Evolutionary conservation across 345 rosid species (phyloP).

Genomic region (Mallotus nudiflorus): DNA sequence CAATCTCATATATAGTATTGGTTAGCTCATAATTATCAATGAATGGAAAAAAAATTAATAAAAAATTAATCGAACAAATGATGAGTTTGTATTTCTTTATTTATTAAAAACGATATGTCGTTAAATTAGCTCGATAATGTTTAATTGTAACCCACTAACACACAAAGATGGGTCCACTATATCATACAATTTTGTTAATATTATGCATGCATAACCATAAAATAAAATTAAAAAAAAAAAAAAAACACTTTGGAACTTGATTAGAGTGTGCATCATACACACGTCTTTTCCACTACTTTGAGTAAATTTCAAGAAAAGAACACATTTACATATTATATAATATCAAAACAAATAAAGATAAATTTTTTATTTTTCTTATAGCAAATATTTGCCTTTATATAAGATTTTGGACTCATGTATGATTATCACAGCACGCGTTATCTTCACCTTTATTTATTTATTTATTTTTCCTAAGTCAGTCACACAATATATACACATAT

Average conservation of each 20-base stretch:
- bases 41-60: too few relatives aligned
- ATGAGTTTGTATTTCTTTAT: too few relatives aligned
- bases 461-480: slow-evolving; percentile 3
- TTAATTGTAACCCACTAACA: not conserved
- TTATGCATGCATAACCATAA: slow-evolving; percentile 15
- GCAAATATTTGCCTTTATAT: not conserved
- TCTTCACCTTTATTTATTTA: slow-evolving; percentile 6
- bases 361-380: not conserved
- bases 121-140: too few relatives aligned
- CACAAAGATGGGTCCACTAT: not conserved
- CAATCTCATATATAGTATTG: too few relatives aligned
- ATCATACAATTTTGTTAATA: not conserved
- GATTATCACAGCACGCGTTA: slow-evolving; percentile 31
- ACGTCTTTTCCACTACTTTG: slow-evolving; percentile 3
- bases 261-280: slow-evolving; percentile 1
- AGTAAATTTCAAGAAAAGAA: slow-evolving; percentile 22
- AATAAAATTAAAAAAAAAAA: not conserved
- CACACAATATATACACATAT: too few relatives aligned
- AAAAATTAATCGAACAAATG: too few relatives aligned
- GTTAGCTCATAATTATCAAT: too few relatives aligned
- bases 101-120: too few relatives aligned
- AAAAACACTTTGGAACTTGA: not conserved
- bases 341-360: not conserved
- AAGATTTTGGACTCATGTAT: slow-evolving; percentile 25
- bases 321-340: not conserved